Conservation (phyloP, 371 early-diverging fungal species). For the Dichotomocladium elegans region DNA sequence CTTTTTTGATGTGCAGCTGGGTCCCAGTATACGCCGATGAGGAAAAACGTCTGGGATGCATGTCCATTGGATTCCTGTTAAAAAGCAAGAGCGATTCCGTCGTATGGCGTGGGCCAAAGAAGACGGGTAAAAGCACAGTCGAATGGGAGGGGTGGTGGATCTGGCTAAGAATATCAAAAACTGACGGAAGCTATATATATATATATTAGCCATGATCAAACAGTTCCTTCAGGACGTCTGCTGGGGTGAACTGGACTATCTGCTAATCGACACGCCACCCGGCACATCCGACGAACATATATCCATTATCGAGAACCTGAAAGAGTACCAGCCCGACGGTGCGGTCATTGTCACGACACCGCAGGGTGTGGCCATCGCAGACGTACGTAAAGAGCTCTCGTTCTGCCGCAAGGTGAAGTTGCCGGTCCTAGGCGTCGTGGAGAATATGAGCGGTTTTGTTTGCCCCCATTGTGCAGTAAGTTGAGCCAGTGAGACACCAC, state of each 20-base stretch:
- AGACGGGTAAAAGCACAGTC: conserved; percentile 53
- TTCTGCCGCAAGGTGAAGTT: conserved; percentile 84
- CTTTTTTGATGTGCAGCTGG: conserved; percentile 82
- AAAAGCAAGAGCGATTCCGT: conserved; percentile 80
- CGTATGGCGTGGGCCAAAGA: conserved; percentile 96
- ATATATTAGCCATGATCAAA: conserved; percentile 72
- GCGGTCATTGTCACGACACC: conserved; percentile 93
- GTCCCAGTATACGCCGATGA: conserved; percentile 86
- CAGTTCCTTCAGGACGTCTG: conserved; percentile 89
- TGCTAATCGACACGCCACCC: conserved; percentile 95
- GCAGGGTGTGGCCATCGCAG: conserved; percentile 81
- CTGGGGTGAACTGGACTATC: conserved; percentile 84
- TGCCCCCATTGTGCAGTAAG: conserved; percentile 84
- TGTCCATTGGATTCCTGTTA: conserved; percentile 87
- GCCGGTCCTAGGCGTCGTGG: conserved; percentile 83
- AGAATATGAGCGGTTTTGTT: conserved; percentile 93
- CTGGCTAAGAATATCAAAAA: neutral
- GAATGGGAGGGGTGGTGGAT: neutral
- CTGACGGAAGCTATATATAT: no score
- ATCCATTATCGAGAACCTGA: conserved; percentile 72
- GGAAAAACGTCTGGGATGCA: conserved; percentile 67
- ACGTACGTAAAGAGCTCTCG: conserved; percentile 84
- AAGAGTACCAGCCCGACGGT: conserved; percentile 73
- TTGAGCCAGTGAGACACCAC: conserved; percentile 33
- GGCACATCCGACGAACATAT: conserved; percentile 96